These are phyloP conservation scores for Metschnikowia baotianmanensis DNA, from an alignment of 805 yeast genomes.

Conservation along the genomic window DNA sequence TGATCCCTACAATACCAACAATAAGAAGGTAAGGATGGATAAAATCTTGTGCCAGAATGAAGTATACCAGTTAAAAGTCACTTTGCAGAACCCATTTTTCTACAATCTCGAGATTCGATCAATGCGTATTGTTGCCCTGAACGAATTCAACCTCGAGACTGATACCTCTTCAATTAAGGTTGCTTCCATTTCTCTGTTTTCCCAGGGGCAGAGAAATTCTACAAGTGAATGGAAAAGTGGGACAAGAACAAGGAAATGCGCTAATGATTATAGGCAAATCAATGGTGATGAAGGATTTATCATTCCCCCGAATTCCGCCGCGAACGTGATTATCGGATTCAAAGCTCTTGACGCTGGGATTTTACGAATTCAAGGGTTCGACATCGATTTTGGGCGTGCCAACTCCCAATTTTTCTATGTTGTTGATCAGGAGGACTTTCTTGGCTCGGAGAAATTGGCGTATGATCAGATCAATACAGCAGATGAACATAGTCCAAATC, in stretches of 20 bases:
- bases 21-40: constrained; percentile 48
- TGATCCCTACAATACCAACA: constrained; percentile 47
- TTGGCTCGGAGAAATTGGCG: constrained; percentile 12
- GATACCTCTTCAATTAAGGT: not conserved
- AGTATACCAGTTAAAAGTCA: constrained; percentile 51
- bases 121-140: constrained; percentile 39
- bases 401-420: constrained; percentile 43
- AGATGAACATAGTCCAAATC: not conserved
- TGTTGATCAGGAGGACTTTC: constrained; percentile 27
- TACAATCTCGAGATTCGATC: constrained; percentile 64
- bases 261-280: not conserved
- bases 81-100: constrained; percentile 75
- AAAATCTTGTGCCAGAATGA: constrained; percentile 44
- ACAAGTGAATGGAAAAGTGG: constrained; percentile 3
- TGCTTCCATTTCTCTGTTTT: constrained; percentile 1
- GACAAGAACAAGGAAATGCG: not conserved
- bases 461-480: not conserved
- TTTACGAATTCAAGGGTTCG: constrained; percentile 50
- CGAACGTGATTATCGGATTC: constrained; percentile 43
- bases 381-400: constrained; percentile 52
- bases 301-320: constrained; percentile 29
- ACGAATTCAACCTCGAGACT: constrained; percentile 29
- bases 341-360: constrained; percentile 50
- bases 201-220: not conserved
- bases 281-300: constrained; percentile 13